phyloP scores from a whole-genome alignment of 768 basidiomycete genomes.

The Symmetrospora coprosmae region DNA sequence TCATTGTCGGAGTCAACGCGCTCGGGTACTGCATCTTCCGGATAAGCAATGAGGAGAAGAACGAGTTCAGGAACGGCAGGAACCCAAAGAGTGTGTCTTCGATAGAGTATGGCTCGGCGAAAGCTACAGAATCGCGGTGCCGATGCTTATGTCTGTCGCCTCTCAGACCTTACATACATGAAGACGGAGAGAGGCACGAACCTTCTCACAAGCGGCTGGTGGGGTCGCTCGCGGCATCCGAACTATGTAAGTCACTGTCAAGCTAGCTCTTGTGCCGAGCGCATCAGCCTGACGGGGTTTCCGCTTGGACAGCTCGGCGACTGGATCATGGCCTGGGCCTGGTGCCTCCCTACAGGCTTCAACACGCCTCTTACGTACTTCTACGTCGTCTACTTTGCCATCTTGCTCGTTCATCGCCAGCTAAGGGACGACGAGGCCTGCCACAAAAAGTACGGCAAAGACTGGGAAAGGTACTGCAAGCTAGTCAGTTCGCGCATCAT shows the following conservation, averaged over 20 bases:
- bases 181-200: constrained; percentile 74
- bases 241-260: constrained; percentile 46
- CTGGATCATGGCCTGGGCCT: constrained; percentile 74
- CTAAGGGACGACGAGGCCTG: constrained; percentile 82
- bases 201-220: constrained; percentile 90
- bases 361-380: constrained; percentile 89
- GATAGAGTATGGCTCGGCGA: neutral
- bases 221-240: constrained; percentile 85
- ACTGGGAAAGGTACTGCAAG: constrained; percentile 81
- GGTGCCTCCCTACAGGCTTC: constrained; percentile 87
- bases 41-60: constrained; percentile 77
- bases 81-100: constrained; percentile 71
- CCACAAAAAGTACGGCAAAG: constrained; percentile 77
- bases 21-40: constrained; percentile 86
- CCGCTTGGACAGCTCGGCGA: constrained; percentile 3
- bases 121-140: neutral
- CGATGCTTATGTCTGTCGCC: neutral
- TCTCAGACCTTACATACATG: constrained; percentile 59
- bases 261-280: neutral
- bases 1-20: constrained; percentile 52
- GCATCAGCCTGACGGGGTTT: neutral
- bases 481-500: constrained; percentile 54
- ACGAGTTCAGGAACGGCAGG: constrained; percentile 78
- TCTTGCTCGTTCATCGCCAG: constrained; percentile 82
- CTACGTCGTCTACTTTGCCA: constrained; percentile 73